phyloP scores from a whole-genome alignment of 2,329 filamentous ascomycete genomes.

The Ploettnerulaceae sp. region DNA sequence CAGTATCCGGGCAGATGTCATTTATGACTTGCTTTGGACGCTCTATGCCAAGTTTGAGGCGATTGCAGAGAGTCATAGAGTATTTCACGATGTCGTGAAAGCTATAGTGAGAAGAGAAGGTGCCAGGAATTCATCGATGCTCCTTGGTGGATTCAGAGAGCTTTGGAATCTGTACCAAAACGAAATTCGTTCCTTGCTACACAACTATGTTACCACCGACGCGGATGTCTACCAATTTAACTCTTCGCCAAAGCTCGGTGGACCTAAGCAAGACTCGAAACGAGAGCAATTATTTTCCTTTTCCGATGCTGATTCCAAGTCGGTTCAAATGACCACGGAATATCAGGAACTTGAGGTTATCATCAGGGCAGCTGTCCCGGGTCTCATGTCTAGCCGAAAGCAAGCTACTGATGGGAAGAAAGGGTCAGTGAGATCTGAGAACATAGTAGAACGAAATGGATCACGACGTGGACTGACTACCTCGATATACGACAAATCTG shows the following conservation, averaged over 20 bases:
- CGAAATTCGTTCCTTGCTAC: slow-evolving; percentile 88
- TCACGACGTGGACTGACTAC: slow-evolving; percentile 34
- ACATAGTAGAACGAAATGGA: slow-evolving; percentile 34
- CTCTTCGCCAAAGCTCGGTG: slow-evolving; percentile 55
- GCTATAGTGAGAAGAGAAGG: slow-evolving; percentile 82
- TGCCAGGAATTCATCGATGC: slow-evolving; percentile 51
- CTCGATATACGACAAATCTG: slow-evolving; percentile 30
- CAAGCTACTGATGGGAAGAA: slow-evolving; percentile 39
- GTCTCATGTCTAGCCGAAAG: slow-evolving; percentile 70
- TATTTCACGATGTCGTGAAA: slow-evolving; percentile 87
- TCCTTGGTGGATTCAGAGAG: slow-evolving; percentile 89
- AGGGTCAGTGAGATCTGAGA: slow-evolving; percentile 37
- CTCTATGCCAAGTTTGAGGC: slow-evolving; percentile 96
- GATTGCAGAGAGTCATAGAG: slow-evolving; percentile 90
- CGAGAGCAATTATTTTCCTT: slow-evolving; percentile 67
- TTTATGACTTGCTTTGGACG: slow-evolving; percentile 87
- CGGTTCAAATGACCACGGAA: slow-evolving; percentile 72
- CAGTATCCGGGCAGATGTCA: slow-evolving; percentile 74
- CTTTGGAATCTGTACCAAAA: slow-evolving; percentile 98
- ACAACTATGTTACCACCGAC: slow-evolving; percentile 94
- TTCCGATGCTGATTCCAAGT: slow-evolving; percentile 76
- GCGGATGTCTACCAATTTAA: slow-evolving; percentile 66
- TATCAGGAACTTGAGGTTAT: slow-evolving; percentile 88
- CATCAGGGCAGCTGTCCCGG: slow-evolving; percentile 85
- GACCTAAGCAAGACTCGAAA: slow-evolving; percentile 37